Conservation (phyloP, 1,284 basidiomycete species). For the Heterobasidion irregulare region DNA sequence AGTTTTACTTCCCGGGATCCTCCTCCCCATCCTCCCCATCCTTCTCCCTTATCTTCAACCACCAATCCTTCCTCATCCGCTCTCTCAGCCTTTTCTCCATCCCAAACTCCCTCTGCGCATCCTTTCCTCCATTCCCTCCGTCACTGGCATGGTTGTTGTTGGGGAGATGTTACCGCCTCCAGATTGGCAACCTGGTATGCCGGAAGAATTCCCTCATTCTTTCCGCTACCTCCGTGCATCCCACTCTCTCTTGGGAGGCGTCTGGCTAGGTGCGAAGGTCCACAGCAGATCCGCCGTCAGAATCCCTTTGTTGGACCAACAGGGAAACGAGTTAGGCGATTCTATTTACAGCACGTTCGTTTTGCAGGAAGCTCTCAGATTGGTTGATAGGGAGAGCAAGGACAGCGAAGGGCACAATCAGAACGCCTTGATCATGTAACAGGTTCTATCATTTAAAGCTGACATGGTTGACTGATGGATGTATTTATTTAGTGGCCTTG, state of each 20-base stretch:
- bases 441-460: background rate
- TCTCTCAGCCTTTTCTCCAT: conserved; percentile 42
- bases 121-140: conserved; percentile 60
- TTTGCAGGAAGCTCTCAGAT: conserved; percentile 73
- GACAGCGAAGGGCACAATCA: conserved; percentile 26
- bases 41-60: conserved; percentile 31
- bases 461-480: background rate
- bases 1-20: conserved; percentile 23
- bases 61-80: conserved; percentile 48
- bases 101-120: conserved; percentile 53
- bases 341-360: conserved; percentile 82
- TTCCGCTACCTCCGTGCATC: conserved; percentile 80
- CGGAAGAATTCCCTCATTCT: conserved; percentile 32
- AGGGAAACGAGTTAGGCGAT: conserved; percentile 51
- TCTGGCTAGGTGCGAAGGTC: conserved; percentile 63
- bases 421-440: conserved; percentile 66
- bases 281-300: conserved; percentile 30
- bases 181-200: conserved; percentile 19
- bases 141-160: conserved; percentile 75
- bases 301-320: conserved; percentile 38
- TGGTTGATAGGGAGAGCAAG: conserved; percentile 43
- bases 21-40: conserved; percentile 27
- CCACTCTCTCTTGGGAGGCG: conserved; percentile 83
- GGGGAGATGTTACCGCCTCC: conserved; percentile 52
- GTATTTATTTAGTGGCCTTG: conserved; percentile 59